Base-by-base conservation (phyloP, 1,284 basidiomycete species). In the Wallemia mellicola region DNA sequence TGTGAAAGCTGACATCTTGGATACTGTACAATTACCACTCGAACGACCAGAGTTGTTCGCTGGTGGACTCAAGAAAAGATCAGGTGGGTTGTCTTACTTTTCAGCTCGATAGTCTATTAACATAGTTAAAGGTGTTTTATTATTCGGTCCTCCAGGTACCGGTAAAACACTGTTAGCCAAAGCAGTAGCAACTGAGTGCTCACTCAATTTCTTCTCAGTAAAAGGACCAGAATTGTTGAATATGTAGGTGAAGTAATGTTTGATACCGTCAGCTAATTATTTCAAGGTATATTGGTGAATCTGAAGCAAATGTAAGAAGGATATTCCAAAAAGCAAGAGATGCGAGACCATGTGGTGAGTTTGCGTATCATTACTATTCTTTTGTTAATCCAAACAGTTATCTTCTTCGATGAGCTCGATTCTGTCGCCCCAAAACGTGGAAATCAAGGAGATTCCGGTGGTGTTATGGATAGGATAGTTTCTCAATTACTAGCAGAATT, bases 371-470 rank as follows among this genome's bases (percentile, higher is more conserved):
- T n/a, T n/a, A n/a, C n/a, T n/a, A n/a, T n/a, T n/a, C n/a, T n/a
- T n/a, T n/a, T n/a, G n/a, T n/a, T n/a, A 70, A 96, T n/a, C 14
- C 19, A 11, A 11, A 7, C 14, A 48, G 38, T 99, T 72, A 96
- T 99, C 73, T 98, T 98, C 64, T 96, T 98, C 68, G 94, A 99
- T 70, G 94, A 99, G 72, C 73, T 99, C 65, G 94, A 99, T 69
- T 94, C 94, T 14, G 88, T 99, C 64, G 96, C 91, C 76, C 95
- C 95, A 70, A 92, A 98, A 68, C 83, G 94, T 77, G 89, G 89
- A 7, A 85, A 85, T 3, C 71, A 70, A 1, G 82, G 80, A 22
- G 80, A 79, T 64, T 81, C 75, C 58, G 98, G 94, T 1, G 94
- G 94, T 60, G 92, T 98, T 1, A 94, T 91, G 26, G 94, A 99